phyloP scores from a whole-genome alignment of 495 filamentous ascomycete genomes.

The Filosporella fistucella region DNA sequence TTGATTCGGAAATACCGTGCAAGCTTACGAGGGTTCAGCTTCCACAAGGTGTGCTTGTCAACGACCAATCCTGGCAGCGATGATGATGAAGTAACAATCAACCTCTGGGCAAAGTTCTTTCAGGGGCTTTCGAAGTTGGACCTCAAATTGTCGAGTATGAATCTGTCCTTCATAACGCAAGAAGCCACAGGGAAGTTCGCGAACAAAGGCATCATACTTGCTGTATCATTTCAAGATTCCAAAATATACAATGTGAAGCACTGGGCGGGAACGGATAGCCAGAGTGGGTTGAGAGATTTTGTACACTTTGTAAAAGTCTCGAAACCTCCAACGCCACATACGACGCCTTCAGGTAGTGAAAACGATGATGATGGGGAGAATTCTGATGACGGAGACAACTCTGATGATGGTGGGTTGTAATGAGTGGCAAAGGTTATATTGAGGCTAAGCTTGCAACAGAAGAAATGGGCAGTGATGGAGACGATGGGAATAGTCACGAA shows the following conservation, averaged over 20 bases:
- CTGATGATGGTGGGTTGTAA: neutral
- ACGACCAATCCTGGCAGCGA: neutral
- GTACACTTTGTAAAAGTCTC: neutral
- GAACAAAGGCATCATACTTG: neutral
- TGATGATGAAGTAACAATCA: constrained; percentile 1
- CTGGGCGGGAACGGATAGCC: constrained; percentile 12
- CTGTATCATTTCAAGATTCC: constrained; percentile 6
- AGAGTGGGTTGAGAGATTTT: constrained; percentile 14
- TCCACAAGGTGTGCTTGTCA: constrained; percentile 29
- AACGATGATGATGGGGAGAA: too few relatives aligned
- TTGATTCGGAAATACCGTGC: constrained; percentile 30
- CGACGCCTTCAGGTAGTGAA: neutral
- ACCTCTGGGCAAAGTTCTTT: constrained; percentile 24
- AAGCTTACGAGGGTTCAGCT: constrained; percentile 28
- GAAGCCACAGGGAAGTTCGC: neutral
- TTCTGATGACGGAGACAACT: neutral
- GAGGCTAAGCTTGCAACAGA: neutral
- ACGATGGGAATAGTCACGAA: neutral
- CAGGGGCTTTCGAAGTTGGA: constrained; percentile 11
- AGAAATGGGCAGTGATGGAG: constrained; percentile 1
- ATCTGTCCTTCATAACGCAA: constrained; percentile 7
- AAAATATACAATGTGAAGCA: neutral
- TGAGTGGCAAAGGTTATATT: neutral
- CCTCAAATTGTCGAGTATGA: constrained; percentile 8
- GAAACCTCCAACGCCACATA: neutral